Conservation (phyloP, 148 eudicot genomes). For the Diospyros kaki region DNA sequence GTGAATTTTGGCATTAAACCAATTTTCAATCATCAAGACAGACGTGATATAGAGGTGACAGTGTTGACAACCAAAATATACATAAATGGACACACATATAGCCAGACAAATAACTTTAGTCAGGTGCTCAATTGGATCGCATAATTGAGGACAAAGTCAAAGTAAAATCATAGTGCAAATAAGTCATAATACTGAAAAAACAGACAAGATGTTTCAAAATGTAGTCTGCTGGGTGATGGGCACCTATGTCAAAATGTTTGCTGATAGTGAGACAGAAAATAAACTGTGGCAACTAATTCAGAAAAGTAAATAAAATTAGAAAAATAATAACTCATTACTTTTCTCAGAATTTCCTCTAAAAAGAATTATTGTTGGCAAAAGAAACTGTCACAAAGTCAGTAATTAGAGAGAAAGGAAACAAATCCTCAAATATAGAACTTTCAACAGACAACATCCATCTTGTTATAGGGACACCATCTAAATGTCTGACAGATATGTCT, state of each 20-base stretch:
- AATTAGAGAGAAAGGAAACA: too few species aligned
- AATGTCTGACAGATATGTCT: too few species aligned
- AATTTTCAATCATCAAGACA: not conserved
- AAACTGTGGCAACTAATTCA: too few species aligned
- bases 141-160: not conserved
- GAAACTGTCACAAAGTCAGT: too few species aligned
- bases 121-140: not conserved
- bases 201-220: not conserved
- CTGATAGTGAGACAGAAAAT: too few species aligned
- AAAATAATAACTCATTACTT: too few species aligned
- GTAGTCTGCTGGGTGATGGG: too few species aligned
- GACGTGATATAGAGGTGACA: not conserved
- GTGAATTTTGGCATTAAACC: not conserved
- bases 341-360: too few species aligned
- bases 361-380: too few species aligned
- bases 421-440: not conserved
- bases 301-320: too few species aligned
- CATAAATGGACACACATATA: not conserved
- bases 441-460: not conserved
- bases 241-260: not conserved
- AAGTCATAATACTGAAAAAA: not conserved
- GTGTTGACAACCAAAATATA: not conserved
- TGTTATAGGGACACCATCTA: not conserved
- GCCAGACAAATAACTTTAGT: not conserved
- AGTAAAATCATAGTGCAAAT: not conserved